These are phyloP conservation scores for Alternaria brassicae DNA, from an alignment of 2,329 filamentous ascomycete genomes.

Conservation along the genomic window DNA sequence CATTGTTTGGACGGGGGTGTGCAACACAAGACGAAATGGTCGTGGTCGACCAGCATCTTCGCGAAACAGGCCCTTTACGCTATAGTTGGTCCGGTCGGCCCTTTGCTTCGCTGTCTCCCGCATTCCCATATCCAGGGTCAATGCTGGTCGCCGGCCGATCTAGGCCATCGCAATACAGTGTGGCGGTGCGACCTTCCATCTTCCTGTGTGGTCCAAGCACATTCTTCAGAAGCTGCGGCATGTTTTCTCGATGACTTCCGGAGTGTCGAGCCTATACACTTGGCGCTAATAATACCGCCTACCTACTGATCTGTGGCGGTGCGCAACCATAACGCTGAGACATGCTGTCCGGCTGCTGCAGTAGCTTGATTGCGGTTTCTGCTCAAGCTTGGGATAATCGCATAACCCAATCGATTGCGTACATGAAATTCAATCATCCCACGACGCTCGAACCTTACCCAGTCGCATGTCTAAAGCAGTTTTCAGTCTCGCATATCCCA, in stretches of 20 bases:
- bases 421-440: slow-evolving; percentile 23
- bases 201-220: slow-evolving; percentile 20
- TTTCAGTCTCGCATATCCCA: slow-evolving; percentile 15
- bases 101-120: slow-evolving; percentile 17
- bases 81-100: slow-evolving; percentile 25
- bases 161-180: slow-evolving; percentile 27
- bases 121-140: slow-evolving; percentile 26
- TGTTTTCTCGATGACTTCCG: not conserved
- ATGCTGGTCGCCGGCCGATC: slow-evolving; percentile 29
- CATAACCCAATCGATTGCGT: slow-evolving; percentile 33
- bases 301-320: slow-evolving; percentile 14
- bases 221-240: slow-evolving; percentile 9
- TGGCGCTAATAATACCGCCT: slow-evolving; percentile 4
- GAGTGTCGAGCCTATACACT: not conserved
- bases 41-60: slow-evolving; percentile 24
- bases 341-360: slow-evolving; percentile 10
- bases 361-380: slow-evolving; percentile 5
- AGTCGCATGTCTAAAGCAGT: slow-evolving; percentile 25
- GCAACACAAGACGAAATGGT: slow-evolving; percentile 6
- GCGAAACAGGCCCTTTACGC: slow-evolving; percentile 30
- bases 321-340: slow-evolving; percentile 1
- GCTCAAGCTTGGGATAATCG: slow-evolving; percentile 2
- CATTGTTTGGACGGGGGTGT: slow-evolving; percentile 17
- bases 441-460: slow-evolving; percentile 10
- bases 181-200: slow-evolving; percentile 35